Evolutionary conservation across 805 yeast species (phyloP).

Genomic region (Metschnikowia reukaufii): DNA sequence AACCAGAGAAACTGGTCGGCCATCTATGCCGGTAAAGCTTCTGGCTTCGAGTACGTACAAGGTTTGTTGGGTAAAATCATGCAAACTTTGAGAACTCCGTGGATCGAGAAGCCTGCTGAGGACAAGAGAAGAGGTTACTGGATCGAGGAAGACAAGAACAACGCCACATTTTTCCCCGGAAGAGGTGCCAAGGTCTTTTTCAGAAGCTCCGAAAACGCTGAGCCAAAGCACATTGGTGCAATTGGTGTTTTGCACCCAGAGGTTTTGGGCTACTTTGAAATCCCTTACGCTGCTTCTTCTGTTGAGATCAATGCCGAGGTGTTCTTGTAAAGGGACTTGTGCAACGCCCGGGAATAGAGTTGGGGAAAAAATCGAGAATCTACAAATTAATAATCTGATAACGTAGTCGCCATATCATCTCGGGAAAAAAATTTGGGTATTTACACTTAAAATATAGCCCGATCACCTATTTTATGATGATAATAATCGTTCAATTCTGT

Average conservation of each 20-base stretch:
- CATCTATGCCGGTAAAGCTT: constrained; percentile 87
- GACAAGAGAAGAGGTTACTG: constrained; percentile 73
- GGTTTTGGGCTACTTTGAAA: constrained; percentile 80
- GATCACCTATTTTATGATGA: too few species aligned
- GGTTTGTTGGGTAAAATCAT: constrained; percentile 92
- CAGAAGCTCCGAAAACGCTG: constrained; percentile 61
- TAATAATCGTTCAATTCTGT: background rate
- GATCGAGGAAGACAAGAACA: constrained; percentile 69
- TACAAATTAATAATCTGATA: background rate
- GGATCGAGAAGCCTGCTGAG: constrained; percentile 61
- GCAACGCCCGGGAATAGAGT: background rate
- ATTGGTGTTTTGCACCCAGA: constrained; percentile 96
- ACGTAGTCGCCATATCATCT: too few species aligned
- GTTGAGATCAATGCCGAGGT: constrained; percentile 90
- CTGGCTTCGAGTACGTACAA: constrained; percentile 93
- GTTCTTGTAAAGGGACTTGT: constrained; percentile 53
- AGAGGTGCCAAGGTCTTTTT: constrained; percentile 89
- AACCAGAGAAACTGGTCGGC: constrained; percentile 97
- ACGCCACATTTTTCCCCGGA: constrained; percentile 89
- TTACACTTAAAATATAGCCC: too few species aligned
- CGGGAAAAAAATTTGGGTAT: too few species aligned
- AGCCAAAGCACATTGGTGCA: constrained; percentile 65
- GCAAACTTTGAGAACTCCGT: constrained; percentile 91
- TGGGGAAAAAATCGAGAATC: background rate
- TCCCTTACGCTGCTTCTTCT: constrained; percentile 89